Evolutionary conservation across 1,139 yeast genomes (phyloP).

Genomic region (Hemisphaericaspora xylofermentans): DNA sequence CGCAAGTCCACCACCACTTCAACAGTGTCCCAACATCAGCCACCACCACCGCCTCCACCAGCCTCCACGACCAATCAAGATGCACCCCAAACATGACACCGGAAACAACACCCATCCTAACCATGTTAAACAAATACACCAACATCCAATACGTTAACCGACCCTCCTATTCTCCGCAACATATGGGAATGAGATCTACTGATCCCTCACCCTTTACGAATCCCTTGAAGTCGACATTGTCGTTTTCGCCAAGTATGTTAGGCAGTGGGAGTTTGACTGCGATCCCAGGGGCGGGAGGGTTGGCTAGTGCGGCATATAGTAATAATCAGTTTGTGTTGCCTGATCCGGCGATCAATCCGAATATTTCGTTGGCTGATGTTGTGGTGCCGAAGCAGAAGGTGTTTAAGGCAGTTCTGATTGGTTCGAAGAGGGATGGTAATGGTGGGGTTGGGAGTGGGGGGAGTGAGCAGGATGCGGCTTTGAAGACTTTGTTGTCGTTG

Average conservation of each 20-base stretch:
- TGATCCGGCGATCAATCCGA: slow-evolving; percentile 37
- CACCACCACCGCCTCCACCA: slow-evolving; percentile 9
- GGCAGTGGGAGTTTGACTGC: not conserved
- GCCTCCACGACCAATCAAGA: slow-evolving; percentile 17
- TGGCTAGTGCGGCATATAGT: slow-evolving; percentile 3
- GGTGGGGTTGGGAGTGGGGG: too few relatives aligned
- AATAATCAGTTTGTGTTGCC: slow-evolving; percentile 33
- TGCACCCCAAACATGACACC: slow-evolving; percentile 48
- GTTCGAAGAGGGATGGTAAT: slow-evolving; percentile 6
- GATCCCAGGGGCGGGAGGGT: slow-evolving; percentile 2
- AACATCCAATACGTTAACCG: slow-evolving; percentile 2
- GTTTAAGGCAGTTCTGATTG: slow-evolving; percentile 19
- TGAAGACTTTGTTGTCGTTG: slow-evolving; percentile 42
- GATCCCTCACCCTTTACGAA: slow-evolving; percentile 26
- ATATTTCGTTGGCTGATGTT: slow-evolving; percentile 22
- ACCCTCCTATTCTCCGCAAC: slow-evolving; percentile 16
- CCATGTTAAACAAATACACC: slow-evolving; percentile 27
- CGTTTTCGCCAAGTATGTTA: slow-evolving; percentile 9
- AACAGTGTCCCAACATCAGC: slow-evolving; percentile 3
- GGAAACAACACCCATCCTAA: slow-evolving; percentile 38
- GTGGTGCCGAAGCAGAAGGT: slow-evolving; percentile 32
- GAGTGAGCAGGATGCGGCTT: slow-evolving; percentile 34
- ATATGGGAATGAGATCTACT: slow-evolving; percentile 16
- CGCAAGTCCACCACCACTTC: not conserved
- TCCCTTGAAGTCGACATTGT: slow-evolving; percentile 20